Conservation (phyloP, 2,329 filamentous ascomycete species). For the Cladobotryum mycophilum region DNA sequence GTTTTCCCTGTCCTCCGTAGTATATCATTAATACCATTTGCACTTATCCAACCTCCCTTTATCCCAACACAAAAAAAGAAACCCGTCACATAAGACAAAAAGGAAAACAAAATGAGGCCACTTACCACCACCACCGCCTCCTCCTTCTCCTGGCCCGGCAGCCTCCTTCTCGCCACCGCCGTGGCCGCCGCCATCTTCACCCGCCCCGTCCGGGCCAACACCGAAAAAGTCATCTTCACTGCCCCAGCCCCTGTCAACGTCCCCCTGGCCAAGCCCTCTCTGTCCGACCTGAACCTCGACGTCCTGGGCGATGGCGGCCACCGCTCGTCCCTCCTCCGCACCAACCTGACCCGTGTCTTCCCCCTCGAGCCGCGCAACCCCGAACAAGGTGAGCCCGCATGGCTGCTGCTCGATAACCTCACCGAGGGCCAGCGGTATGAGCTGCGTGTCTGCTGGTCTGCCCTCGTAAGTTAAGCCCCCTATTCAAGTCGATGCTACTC, state of each 20-base stretch:
- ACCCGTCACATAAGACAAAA: too few species aligned
- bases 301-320: conserved; percentile 52
- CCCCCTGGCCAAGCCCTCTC: conserved; percentile 31
- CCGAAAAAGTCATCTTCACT: conserved; percentile 85
- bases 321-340: conserved; percentile 54
- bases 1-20: too few species aligned
- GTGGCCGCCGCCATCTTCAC: conserved; percentile 13
- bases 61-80: too few species aligned
- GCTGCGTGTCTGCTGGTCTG: conserved; percentile 86
- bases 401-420: conserved; percentile 71
- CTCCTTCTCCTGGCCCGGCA: neutral
- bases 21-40: too few species aligned
- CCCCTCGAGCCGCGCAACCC: conserved; percentile 39
- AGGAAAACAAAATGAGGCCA: neutral
- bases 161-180: conserved; percentile 5
- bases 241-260: conserved; percentile 56
- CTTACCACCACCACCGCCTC: neutral
- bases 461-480: conserved; percentile 62
- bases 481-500: too few species aligned
- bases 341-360: conserved; percentile 61
- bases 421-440: conserved; percentile 76
- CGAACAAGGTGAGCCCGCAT: conserved; percentile 57
- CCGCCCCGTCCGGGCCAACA: conserved; percentile 54
- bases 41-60: neutral
- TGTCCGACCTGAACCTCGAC: conserved; percentile 55